Evolutionary conservation across 2,329 filamentous ascomycete genomes (phyloP), one percentile per base, ranked within the genome.

Genomic region (Stachybotrys echinatus): DNA sequence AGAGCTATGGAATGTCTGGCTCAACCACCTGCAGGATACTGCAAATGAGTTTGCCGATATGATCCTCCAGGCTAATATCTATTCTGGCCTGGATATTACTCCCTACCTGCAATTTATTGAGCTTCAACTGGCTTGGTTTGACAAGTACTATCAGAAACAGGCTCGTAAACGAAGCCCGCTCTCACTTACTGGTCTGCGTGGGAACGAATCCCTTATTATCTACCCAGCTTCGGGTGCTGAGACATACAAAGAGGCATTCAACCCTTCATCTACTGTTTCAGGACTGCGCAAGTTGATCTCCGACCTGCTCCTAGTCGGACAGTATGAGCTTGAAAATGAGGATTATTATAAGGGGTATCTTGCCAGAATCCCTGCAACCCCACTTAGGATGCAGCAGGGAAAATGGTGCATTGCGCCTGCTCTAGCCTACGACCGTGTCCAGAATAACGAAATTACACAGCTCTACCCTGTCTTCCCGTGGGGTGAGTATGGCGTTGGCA

Each of bases 211-310:
- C 23, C 49, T 51, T 23, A 47, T 51, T 34, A 47, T 48, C 40
- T 51, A 48, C 21, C 49, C 49, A 40, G 46, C 45, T 17, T 48
- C 49, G n/a, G 49, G 37, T 5, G 48, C 48, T 6, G 48, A 50
- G 48, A 50, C 48, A 5, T 50, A 50, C 48, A 50, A 50, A 22
- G 48, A 50, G 44, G 46, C 48, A 3, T 50, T 46, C 44, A 50
- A 50, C 22, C 48, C 48, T 20, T 44, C 45, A 3, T 50, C 48
- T 12, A 50, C 48, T 20, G 19, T 18, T 17, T 42, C 39, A 7
- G 39, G 39, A 7, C 39, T 42, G 39, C 18, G 23, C 40, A 31
- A 22, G 21, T 7, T 49, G 19, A 45, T 49, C 42, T 45, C 43
- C 27, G 48, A 49, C 31, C 42, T 49, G 12, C 48, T 49, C 18